These are phyloP conservation scores for Epicoccum nigrum DNA, from an alignment of 2,329 filamentous ascomycete genomes.

Conservation along the genomic window DNA sequence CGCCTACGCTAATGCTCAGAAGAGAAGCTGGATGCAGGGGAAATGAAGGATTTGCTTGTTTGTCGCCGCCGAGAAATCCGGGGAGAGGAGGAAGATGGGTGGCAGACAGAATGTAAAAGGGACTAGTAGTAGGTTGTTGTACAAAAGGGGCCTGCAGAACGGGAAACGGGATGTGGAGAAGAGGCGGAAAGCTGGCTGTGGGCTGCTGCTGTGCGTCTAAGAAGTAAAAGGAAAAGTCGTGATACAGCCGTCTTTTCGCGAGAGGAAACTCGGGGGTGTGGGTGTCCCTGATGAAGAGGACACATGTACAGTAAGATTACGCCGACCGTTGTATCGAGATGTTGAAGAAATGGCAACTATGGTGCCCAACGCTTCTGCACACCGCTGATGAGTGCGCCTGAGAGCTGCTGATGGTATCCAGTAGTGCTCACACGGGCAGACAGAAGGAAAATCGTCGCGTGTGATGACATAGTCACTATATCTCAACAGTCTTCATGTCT, in stretches of 20 bases:
- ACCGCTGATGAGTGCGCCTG: conserved; percentile 1
- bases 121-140: conserved; percentile 9
- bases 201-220: conserved; percentile 3
- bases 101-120: conserved; percentile 15
- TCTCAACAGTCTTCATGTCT: conserved; percentile 58
- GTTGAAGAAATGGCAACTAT: conserved; percentile 6
- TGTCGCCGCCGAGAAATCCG: not conserved
- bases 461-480: conserved; percentile 36
- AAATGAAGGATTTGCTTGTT: not conserved
- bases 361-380: conserved; percentile 1
- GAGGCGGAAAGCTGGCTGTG: not conserved
- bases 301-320: conserved; percentile 18
- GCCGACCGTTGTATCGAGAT: conserved; percentile 17
- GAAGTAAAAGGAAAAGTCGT: conserved; percentile 19
- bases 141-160: conserved; percentile 20
- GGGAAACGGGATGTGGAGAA: not conserved
- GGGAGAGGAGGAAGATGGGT: too few species aligned
- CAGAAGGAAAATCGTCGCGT: not conserved
- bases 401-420: conserved; percentile 16
- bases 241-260: conserved; percentile 19
- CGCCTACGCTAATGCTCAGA: conserved; percentile 21
- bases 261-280: conserved; percentile 1
- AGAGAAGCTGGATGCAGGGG: conserved; percentile 4
- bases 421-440: conserved; percentile 8
- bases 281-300: conserved; percentile 1